These are phyloP conservation scores for Yamadazyma atlantica DNA, from an alignment of 1,139 yeast genomes.

Conservation along the genomic window DNA sequence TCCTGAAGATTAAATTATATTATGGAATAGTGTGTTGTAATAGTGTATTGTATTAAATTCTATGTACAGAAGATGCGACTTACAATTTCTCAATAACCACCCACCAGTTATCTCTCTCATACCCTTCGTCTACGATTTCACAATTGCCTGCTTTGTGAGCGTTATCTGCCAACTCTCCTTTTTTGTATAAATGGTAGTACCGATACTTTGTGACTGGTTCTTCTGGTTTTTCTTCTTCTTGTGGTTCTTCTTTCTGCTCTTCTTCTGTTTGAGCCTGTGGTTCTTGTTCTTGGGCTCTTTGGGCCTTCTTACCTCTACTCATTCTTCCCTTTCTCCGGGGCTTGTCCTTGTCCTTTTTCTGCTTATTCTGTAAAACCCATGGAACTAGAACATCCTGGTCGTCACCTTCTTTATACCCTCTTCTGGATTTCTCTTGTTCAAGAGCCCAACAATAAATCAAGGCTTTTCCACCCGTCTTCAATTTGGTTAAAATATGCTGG, in stretches of 20 bases:
- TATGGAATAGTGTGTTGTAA: too few relatives aligned
- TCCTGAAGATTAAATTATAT: too few relatives aligned
- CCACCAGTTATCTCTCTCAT: conserved; percentile 97
- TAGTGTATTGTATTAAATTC: background rate
- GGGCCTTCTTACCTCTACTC: conserved; percentile 11
- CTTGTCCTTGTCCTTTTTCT: conserved; percentile 24
- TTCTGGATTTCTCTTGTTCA: conserved; percentile 80
- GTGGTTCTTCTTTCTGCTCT: conserved; percentile 14
- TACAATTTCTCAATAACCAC: conserved; percentile 27
- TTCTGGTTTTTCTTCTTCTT: conserved; percentile 11
- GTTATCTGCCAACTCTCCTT: conserved; percentile 79
- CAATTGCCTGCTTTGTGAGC: conserved; percentile 68
- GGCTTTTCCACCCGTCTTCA: conserved; percentile 63
- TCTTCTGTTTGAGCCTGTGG: conserved; percentile 20
- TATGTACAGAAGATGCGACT: background rate
- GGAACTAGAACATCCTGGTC: conserved; percentile 94
- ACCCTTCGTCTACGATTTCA: conserved; percentile 66
- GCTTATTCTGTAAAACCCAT: conserved; percentile 71
- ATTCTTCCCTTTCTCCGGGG: conserved; percentile 13
- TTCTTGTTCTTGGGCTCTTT: conserved; percentile 12
- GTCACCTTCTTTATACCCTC: conserved; percentile 89
- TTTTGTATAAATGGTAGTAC: conserved; percentile 79
- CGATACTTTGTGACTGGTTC: conserved; percentile 62
- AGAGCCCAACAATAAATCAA: conserved; percentile 94
- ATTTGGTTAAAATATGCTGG: conserved; percentile 57